phyloP scores from a whole-genome alignment of 768 basidiomycete species.

The Leccinellum luteum region DNA sequence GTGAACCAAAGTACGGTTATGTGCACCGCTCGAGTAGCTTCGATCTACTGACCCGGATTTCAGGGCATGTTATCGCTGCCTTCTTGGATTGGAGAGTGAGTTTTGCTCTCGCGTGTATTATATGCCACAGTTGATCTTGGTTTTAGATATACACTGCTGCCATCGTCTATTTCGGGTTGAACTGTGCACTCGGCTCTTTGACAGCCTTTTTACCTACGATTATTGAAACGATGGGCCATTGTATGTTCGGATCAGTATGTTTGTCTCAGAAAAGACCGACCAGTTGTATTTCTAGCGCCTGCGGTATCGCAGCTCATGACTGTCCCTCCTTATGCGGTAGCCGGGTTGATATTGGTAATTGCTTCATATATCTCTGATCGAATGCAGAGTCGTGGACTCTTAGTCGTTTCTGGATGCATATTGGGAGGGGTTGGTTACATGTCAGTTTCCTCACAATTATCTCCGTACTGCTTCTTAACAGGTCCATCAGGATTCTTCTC shows the following conservation, averaged over 20 bases:
- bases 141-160: slow-evolving; percentile 44
- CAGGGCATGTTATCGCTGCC: slow-evolving; percentile 41
- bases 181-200: slow-evolving; percentile 47
- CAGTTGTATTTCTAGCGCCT: slow-evolving; percentile 30
- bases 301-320: slow-evolving; percentile 49
- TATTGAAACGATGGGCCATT: slow-evolving; percentile 48
- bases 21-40: not conserved
- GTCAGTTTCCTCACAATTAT: slow-evolving; percentile 19
- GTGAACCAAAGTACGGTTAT: slow-evolving; percentile 38
- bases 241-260: slow-evolving; percentile 25
- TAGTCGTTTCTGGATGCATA: slow-evolving; percentile 28
- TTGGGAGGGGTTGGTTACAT: slow-evolving; percentile 42
- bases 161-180: slow-evolving; percentile 46
- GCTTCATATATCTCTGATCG: slow-evolving; percentile 43
- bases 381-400: slow-evolving; percentile 41
- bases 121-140: slow-evolving; percentile 3
- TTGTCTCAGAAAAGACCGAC: not conserved
- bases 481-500: slow-evolving; percentile 31
- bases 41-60: not conserved
- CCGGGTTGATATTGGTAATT: slow-evolving; percentile 35
- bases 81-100: slow-evolving; percentile 45
- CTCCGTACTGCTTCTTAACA: not conserved
- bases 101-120: not conserved
- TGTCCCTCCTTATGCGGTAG: slow-evolving; percentile 52
- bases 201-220: slow-evolving; percentile 57